These are phyloP conservation scores for Starmera caribaea DNA, from an alignment of 805 yeast species.

Conservation along the genomic window DNA sequence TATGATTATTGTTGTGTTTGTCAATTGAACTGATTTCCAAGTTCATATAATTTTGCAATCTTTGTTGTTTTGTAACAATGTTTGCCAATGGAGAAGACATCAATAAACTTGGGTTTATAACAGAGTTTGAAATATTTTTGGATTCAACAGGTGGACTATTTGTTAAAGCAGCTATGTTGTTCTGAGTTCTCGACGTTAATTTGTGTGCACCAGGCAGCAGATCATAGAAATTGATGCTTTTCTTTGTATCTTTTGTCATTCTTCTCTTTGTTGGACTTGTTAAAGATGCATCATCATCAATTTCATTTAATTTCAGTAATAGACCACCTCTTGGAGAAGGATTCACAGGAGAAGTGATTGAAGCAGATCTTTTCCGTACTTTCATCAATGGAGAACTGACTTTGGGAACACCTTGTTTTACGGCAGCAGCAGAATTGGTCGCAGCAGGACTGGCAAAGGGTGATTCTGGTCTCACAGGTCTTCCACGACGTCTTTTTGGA, in stretches of 20 bases:
- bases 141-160: background rate
- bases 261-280: background rate
- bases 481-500: slow-evolving; percentile 20
- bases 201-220: slow-evolving; percentile 3
- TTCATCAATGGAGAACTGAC: slow-evolving; percentile 19
- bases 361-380: background rate
- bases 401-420: slow-evolving; percentile 20
- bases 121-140: background rate
- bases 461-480: slow-evolving; percentile 14
- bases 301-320: slow-evolving; percentile 10
- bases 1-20: background rate
- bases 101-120: slow-evolving; percentile 17
- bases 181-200: slow-evolving; percentile 11
- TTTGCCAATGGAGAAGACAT: slow-evolving; percentile 18
- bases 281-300: background rate
- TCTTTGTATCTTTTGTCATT: background rate
- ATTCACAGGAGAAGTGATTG: slow-evolving; percentile 10
- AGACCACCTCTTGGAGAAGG: slow-evolving; percentile 20
- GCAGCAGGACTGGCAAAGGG: slow-evolving; percentile 14
- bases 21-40: background rate
- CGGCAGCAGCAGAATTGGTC: slow-evolving; percentile 17
- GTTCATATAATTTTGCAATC: background rate
- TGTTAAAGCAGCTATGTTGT: slow-evolving; percentile 13
- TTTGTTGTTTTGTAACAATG: background rate
- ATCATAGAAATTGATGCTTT: slow-evolving; percentile 1